Conservation (phyloP, 2,329 filamentous ascomycete genomes). For the Pseudocercospora crystallina region DNA sequence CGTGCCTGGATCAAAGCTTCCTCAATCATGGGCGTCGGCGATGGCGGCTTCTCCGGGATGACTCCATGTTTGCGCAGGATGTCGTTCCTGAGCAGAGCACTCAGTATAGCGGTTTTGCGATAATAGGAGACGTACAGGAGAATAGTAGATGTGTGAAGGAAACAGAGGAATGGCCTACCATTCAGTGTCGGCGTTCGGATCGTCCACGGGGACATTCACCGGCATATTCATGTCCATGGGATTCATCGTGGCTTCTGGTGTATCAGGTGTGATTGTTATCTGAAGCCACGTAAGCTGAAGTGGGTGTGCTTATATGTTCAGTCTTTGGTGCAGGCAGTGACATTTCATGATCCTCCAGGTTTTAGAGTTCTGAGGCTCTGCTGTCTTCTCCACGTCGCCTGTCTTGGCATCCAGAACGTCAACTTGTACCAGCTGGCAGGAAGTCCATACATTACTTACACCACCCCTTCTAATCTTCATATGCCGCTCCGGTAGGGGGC, state of each 20-base stretch:
- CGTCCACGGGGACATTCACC: conserved; percentile 80
- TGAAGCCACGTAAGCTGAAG: too few species aligned
- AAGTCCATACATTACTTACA: too few species aligned
- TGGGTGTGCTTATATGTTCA: too few species aligned
- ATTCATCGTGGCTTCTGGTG: conserved; percentile 10
- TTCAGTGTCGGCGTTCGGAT: conserved; percentile 97
- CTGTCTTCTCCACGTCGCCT: background rate
- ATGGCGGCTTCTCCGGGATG: conserved; percentile 96
- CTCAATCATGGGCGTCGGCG: conserved; percentile 92
- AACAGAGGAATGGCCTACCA: conserved; percentile 58
- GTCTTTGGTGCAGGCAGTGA: background rate
- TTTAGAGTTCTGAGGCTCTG: conserved; percentile 2
- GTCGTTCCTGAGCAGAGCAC: conserved; percentile 71
- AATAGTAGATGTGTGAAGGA: conserved; percentile 2
- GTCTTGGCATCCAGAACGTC: conserved; percentile 5
- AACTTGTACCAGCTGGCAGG: conserved; percentile 6
- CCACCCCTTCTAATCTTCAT: background rate
- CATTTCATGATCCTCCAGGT: background rate
- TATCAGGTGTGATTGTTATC: too few species aligned
- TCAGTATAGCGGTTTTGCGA: conserved; percentile 18
- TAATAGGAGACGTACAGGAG: background rate
- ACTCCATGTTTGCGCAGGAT: conserved; percentile 95
- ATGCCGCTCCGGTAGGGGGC: conserved; percentile 25
- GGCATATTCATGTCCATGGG: conserved; percentile 50
- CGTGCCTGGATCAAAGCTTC: conserved; percentile 86